phyloP scores from a whole-genome alignment of 257 asterid genomes.

The Solanum chiquidenum region DNA sequence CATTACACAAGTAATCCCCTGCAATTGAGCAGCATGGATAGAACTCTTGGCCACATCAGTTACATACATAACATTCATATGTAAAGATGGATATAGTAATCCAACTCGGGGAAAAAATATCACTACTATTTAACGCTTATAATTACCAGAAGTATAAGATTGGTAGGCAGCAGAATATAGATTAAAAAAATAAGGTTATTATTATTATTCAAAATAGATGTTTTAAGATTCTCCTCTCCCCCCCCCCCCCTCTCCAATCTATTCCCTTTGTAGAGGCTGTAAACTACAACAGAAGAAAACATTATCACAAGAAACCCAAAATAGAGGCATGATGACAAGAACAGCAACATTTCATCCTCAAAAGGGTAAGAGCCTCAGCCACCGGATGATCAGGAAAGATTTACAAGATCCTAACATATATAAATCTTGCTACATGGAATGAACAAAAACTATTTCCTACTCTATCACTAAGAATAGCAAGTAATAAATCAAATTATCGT shows the following conservation, averaged over 20 bases:
- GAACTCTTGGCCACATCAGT: background rate
- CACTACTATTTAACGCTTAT: too few relatives aligned
- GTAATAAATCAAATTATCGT: background rate
- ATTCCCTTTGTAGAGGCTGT: background rate
- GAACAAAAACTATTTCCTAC: background rate
- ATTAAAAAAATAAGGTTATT: background rate
- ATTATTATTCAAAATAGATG: background rate
- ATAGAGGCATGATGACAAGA: background rate
- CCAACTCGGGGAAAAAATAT: too few relatives aligned
- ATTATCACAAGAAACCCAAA: background rate
- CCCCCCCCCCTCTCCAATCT: background rate
- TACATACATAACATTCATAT: too few relatives aligned
- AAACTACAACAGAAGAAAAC: background rate
- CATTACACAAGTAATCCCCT: background rate
- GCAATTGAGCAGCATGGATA: background rate
- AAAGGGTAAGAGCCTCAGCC: background rate
- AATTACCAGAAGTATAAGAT: too few relatives aligned
- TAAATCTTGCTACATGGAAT: background rate
- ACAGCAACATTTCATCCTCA: background rate
- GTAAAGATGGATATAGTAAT: too few relatives aligned
- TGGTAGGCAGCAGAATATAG: too few relatives aligned
- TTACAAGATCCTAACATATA: background rate
- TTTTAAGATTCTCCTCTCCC: background rate
- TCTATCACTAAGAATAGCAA: background rate
- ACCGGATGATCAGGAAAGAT: background rate